phyloP scores from a whole-genome alignment of 148 eudicot species.

The Pharnaceum exiguum region DNA sequence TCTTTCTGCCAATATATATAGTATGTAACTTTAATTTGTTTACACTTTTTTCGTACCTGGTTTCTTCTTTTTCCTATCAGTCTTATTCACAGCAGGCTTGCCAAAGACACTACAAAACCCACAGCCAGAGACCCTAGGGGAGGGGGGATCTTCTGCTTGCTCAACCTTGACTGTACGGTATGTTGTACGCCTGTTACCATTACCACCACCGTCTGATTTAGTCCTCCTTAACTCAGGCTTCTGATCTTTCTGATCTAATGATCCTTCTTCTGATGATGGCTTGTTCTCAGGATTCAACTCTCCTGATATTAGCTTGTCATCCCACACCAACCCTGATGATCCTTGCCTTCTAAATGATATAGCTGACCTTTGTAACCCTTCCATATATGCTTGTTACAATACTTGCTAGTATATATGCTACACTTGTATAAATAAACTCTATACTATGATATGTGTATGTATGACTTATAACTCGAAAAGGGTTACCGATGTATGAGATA shows the following conservation, averaged over 20 bases:
- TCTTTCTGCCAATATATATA: too few species aligned
- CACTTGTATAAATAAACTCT: too few species aligned
- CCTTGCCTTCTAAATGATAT: conserved; percentile 67
- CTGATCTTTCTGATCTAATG: conserved; percentile 9
- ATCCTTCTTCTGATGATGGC: background rate
- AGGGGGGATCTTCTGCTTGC: conserved; percentile 63
- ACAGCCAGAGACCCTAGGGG: conserved; percentile 65
- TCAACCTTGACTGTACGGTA: conserved; percentile 37
- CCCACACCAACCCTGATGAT: conserved; percentile 84
- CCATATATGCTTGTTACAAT: conserved; percentile 34
- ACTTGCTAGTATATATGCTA: too few species aligned
- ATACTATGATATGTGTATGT: too few species aligned
- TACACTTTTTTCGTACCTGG: conserved; percentile 19
- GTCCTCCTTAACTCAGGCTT: conserved; percentile 15
- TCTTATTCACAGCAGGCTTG: conserved; percentile 16
- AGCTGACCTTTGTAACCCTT: conserved; percentile 59
- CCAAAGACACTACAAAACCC: conserved; percentile 51
- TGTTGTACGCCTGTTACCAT: too few species aligned
- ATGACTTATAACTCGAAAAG: too few species aligned
- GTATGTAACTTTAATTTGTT: background rate
- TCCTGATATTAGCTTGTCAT: conserved; percentile 49
- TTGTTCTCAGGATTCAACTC: conserved; percentile 31
- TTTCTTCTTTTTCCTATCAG: conserved; percentile 3
- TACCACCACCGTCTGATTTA: conserved; percentile 27
- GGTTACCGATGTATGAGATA: background rate